Percentiles rank a stretch among this genome's conserved stretches.
Conservation (phyloP, 2,329 filamentous ascomycete species). For the Paraphoma chrysanthemicola region DNA sequence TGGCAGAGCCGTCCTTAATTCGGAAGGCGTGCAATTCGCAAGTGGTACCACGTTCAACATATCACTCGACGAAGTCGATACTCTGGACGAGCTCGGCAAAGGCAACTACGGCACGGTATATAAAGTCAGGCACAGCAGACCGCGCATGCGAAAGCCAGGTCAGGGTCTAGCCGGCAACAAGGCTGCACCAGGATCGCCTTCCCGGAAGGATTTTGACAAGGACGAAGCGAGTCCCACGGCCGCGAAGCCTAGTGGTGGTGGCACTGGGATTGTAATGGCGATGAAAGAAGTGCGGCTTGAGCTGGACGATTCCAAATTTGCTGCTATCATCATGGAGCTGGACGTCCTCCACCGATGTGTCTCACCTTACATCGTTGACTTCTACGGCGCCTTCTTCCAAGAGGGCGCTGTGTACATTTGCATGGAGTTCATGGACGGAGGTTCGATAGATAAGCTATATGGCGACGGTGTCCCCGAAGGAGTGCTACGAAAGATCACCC, state of each 20-base stretch:
- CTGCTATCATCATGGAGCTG: slow-evolving; percentile 95
- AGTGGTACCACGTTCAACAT: slow-evolving; percentile 91
- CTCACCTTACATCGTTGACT: slow-evolving; percentile 97
- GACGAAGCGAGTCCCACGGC: slow-evolving; percentile 47
- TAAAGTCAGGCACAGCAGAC: slow-evolving; percentile 87
- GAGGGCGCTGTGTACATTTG: slow-evolving; percentile 99
- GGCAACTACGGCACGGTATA: slow-evolving; percentile 99
- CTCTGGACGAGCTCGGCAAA: slow-evolving; percentile 90
- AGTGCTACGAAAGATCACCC: slow-evolving; percentile 87
- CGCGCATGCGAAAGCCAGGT: slow-evolving; percentile 66
- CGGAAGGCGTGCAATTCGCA: slow-evolving; percentile 89
- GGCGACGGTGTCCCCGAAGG: slow-evolving; percentile 87
- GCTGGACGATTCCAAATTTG: slow-evolving; percentile 94
- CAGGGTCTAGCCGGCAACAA: slow-evolving; percentile 68
- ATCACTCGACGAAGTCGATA: slow-evolving; percentile 94
- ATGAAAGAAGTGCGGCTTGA: slow-evolving; percentile 99
- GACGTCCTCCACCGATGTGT: slow-evolving; percentile 95
- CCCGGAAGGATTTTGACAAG: slow-evolving; percentile 34
- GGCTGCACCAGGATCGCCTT: slow-evolving; percentile 44
- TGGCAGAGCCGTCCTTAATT: slow-evolving; percentile 88
- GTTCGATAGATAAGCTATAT: slow-evolving; percentile 96
- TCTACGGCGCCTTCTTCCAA: slow-evolving; percentile 98
- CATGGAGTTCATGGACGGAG: slow-evolving; percentile 99
- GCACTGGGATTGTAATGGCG: slow-evolving; percentile 86
- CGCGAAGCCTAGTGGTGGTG: slow-evolving; percentile 48